Evolutionary conservation across 2,329 filamentous ascomycete genomes (phyloP), one percentile per base, ranked within the genome.

Genomic region (Diaporthe humulicola): DNA sequence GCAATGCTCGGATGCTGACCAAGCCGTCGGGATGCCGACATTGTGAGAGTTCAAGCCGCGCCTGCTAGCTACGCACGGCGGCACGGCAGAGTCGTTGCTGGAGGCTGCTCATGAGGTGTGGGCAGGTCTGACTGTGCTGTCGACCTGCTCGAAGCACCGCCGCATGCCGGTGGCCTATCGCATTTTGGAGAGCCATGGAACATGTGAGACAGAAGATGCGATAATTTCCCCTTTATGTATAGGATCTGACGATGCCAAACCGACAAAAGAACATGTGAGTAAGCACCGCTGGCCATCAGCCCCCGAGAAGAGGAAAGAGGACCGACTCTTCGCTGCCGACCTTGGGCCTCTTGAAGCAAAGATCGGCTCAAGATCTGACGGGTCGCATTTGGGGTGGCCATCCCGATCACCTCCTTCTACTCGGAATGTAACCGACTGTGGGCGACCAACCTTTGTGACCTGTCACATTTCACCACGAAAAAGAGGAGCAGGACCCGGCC

Each of bases 341-440:
- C 25, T n/a, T 42, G 52, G 36, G n/a, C 70, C 28, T 54, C 17
- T 70, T 73, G 42, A 17, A 73, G 71, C 17, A 75, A 74, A 73
- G 71, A 75, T 75, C 56, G 71, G 19, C 64, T 42, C 72, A 61
- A 71, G 74, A 75, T 73, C 74, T 75, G 74, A 74, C 58, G 50
- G 50, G 70, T 69, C 33, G 52, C 60, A 64, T 67, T 58, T 33
- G 36, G 48, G 58, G 52, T 69, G 57, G 28, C 70, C 56, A 50
- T 57, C 45, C 61, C 74, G 71, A 74, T 71, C 74, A 74, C n/a
- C 52, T 42, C 40, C 56, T 61, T 71, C 50, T 45, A 50, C 45
- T 74, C 74, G 74, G 74, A 74, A 76, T 57, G 64, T 67, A 74
- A 42, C 67, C 72, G 74, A 76, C 54, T 72, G 67, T 48, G 60